Conservation (phyloP, 2,329 filamentous ascomycete species). For the Stagonosporopsis rhizophila region DNA sequence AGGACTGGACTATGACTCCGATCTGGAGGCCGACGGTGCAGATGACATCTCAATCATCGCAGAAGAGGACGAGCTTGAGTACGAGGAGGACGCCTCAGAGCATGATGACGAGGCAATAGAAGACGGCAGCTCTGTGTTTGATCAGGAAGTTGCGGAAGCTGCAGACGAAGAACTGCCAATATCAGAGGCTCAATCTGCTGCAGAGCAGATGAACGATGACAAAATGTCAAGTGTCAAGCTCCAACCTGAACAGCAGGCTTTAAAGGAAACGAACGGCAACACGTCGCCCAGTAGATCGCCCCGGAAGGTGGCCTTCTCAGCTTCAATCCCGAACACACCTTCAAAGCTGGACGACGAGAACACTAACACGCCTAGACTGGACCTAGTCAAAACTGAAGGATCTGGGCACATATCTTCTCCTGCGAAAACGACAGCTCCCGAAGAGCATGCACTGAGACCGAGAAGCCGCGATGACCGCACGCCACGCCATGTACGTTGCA, state of each 20-base stretch:
- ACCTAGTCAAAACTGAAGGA: conserved; percentile 33
- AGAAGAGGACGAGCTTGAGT: conserved; percentile 26
- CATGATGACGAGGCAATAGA: conserved; percentile 32
- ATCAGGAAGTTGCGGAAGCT: conserved; percentile 38
- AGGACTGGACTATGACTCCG: conserved; percentile 66
- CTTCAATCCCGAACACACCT: conserved; percentile 45
- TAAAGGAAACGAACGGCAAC: conserved; percentile 48
- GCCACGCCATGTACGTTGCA: conserved; percentile 49
- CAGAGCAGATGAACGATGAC: conserved; percentile 30
- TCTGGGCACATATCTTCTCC: conserved; percentile 26
- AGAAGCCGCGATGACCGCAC: conserved; percentile 37
- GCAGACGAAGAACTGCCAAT: conserved; percentile 32
- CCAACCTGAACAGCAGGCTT: conserved; percentile 38
- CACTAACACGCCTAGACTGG: conserved; percentile 37
- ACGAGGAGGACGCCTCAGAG: conserved; percentile 24
- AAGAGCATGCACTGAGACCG: conserved; percentile 30
- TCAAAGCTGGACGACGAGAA: conserved; percentile 44
- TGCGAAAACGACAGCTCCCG: conserved; percentile 23
- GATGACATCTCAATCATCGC: conserved; percentile 39
- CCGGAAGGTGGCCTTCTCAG: conserved; percentile 50
- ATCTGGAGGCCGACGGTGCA: conserved; percentile 45
- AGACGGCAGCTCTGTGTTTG: conserved; percentile 38
- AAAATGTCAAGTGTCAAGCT: conserved; percentile 47
- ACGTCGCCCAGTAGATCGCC: conserved; percentile 46
- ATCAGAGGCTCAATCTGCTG: conserved; percentile 30